A percentile compares a stretch with the other conserved stretches of the same genome.
These are phyloP conservation scores for Mucor saturninus DNA, from an alignment of 371 early-diverging fungal genomes.

Conservation along the genomic window DNA sequence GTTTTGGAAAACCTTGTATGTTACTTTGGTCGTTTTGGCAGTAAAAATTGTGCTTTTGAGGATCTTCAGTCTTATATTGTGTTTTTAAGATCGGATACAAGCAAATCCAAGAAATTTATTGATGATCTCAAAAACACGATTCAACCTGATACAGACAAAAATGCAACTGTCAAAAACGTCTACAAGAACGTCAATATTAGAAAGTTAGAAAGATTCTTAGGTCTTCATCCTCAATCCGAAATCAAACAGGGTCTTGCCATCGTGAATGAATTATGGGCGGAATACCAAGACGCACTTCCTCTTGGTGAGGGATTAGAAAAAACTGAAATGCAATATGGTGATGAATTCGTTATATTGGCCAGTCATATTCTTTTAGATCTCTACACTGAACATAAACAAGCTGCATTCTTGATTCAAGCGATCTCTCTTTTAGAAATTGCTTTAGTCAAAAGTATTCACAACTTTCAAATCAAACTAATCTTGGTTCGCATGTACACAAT, in stretches of 20 bases:
- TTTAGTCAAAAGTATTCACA: slow-evolving; percentile 72
- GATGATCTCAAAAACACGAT: slow-evolving; percentile 37
- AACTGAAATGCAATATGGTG: slow-evolving; percentile 81
- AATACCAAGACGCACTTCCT: slow-evolving; percentile 65
- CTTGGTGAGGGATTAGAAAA: slow-evolving; percentile 69
- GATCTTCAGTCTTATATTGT: slow-evolving; percentile 72
- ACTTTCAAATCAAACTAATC: slow-evolving; percentile 83
- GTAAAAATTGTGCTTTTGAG: slow-evolving; percentile 76
- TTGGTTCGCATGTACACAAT: slow-evolving; percentile 78
- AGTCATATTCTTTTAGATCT: slow-evolving; percentile 63
- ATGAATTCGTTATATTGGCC: slow-evolving; percentile 77
- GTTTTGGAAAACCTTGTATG: slow-evolving; percentile 52
- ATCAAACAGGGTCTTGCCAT: slow-evolving; percentile 22
- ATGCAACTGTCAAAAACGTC: slow-evolving; percentile 44
- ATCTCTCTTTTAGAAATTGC: slow-evolving; percentile 78
- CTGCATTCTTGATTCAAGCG: slow-evolving; percentile 49
- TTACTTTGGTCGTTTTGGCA: slow-evolving; percentile 73
- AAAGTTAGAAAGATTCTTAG: slow-evolving; percentile 60
- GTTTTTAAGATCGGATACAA: slow-evolving; percentile 29
- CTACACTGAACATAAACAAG: slow-evolving; percentile 45
- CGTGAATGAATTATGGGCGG: slow-evolving; percentile 56
- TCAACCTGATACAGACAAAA: slow-evolving; percentile 28
- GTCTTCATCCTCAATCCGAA: slow-evolving; percentile 31
- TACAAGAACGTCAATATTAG: slow-evolving; percentile 56
- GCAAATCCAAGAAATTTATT: slow-evolving; percentile 40